phyloP scores from a whole-genome alignment of 345 rosid genomes.

The Sonneratia alba region DNA sequence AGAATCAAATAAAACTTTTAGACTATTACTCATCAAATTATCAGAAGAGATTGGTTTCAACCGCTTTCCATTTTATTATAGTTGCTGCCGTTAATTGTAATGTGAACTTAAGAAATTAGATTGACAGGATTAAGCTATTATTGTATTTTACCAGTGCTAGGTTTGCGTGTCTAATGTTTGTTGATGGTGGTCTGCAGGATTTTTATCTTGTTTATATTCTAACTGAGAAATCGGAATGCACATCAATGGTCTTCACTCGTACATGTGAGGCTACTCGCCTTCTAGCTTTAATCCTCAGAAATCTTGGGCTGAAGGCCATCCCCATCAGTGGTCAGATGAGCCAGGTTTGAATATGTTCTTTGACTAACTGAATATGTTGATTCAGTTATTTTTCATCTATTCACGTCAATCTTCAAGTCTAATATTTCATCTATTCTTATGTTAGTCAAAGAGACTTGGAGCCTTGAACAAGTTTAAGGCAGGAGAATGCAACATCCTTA shows the following conservation, averaged over 20 bases:
- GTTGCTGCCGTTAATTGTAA: neutral
- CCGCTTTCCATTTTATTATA: neutral
- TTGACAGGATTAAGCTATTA: neutral
- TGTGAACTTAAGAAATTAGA: neutral
- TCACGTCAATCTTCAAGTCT: too few species aligned
- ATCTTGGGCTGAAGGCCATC: constrained; percentile 82
- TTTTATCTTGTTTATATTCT: constrained; percentile 83
- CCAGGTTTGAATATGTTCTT: constrained; percentile 39
- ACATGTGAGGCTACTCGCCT: constrained; percentile 81
- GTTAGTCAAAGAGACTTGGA: constrained; percentile 87
- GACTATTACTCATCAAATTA: neutral
- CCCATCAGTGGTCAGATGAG: constrained; percentile 97
- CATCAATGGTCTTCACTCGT: constrained; percentile 90
- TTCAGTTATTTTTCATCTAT: neutral
- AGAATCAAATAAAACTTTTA: neutral
- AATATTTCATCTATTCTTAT: constrained; percentile 1
- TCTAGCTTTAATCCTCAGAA: constrained; percentile 69
- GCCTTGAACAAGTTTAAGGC: constrained; percentile 90
- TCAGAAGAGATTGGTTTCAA: neutral
- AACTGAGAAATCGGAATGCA: constrained; percentile 58
- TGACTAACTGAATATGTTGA: neutral
- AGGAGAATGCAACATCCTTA: constrained; percentile 84
- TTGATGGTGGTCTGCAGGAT: constrained; percentile 40
- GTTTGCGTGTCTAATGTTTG: neutral
- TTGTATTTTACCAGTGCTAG: neutral